Percentiles rank a stretch among this genome's conserved stretches.
Evolutionary conservation across 345 rosid genomes (phyloP).

Genomic region (Pistacia atlantica): DNA sequence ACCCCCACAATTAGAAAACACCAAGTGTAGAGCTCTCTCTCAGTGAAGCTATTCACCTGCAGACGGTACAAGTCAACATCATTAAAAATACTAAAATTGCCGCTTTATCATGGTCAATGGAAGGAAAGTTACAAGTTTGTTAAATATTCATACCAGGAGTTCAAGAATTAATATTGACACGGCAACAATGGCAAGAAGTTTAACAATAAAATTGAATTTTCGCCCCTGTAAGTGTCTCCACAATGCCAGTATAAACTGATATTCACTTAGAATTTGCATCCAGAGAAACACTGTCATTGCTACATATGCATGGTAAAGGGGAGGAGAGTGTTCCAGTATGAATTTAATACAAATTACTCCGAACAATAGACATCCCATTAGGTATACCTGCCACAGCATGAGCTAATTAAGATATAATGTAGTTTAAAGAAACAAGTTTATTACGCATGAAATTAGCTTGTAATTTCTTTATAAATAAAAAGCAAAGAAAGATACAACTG

Average conservation of each 20-base stretch:
- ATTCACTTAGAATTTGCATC: constrained; percentile 75
- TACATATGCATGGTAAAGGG: constrained; percentile 82
- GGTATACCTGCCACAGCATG: constrained; percentile 54
- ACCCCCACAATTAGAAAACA: constrained; percentile 72
- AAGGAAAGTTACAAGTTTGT: constrained; percentile 8
- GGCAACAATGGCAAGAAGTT: constrained; percentile 51
- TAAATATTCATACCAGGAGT: constrained; percentile 62
- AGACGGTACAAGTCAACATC: constrained; percentile 28
- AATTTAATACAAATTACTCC: constrained; percentile 51
- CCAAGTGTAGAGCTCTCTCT: constrained; percentile 91
- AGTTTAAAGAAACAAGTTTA: constrained; percentile 2
- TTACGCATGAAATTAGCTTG: neutral
- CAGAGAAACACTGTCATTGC: constrained; percentile 91
- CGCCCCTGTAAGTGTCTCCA: constrained; percentile 62
- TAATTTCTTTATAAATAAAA: neutral
- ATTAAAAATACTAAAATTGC: constrained; percentile 21
- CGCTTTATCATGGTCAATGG: constrained; percentile 14
- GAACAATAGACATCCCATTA: constrained; percentile 66
- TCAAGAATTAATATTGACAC: constrained; percentile 70
- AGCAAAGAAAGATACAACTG: neutral
- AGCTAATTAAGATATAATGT: constrained; percentile 27
- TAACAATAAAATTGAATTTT: constrained; percentile 43
- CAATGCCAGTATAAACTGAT: constrained; percentile 54
- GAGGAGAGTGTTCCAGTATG: constrained; percentile 78
- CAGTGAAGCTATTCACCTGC: constrained; percentile 96